Conservation (phyloP, 305 asterid genomes). For the Andrographis paniculata region DNA sequence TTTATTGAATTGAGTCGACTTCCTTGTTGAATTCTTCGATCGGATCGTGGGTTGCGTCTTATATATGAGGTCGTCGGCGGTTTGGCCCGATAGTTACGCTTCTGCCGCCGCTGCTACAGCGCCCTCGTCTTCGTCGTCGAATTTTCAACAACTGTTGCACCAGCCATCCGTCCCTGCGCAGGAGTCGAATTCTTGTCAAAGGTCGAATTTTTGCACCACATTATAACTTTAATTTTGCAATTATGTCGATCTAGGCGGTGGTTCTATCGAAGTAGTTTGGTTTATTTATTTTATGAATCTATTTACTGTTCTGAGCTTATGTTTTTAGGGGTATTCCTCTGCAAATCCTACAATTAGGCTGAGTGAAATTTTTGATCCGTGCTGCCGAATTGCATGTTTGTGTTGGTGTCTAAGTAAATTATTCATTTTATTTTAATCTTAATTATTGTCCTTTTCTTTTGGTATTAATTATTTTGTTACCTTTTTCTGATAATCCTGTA, state of each 20-base stretch:
- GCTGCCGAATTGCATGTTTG: no score
- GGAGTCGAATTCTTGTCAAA: conserved; percentile 20
- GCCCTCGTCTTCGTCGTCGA: conserved; percentile 7
- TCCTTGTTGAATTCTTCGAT: background rate
- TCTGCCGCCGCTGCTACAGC: conserved; percentile 16
- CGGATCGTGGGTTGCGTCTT: background rate
- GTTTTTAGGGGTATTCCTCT: conserved; percentile 13
- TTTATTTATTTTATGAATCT: no score
- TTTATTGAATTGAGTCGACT: conserved; percentile 10
- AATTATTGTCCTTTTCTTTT: no score
- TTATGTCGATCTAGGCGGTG: conserved; percentile 18
- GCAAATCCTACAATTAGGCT: conserved; percentile 9
- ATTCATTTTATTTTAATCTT: no score
- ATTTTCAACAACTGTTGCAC: conserved; percentile 23
- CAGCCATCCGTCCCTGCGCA: conserved; percentile 19
- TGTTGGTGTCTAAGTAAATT: no score
- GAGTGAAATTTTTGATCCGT: no score
- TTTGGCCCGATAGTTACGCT: conserved; percentile 31
- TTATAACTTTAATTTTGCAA: conserved; percentile 22
- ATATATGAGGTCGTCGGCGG: conserved; percentile 38
- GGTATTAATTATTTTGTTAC: no score
- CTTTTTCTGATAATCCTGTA: no score
- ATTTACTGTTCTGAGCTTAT: conserved; percentile 9
- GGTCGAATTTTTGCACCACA: conserved; percentile 21
- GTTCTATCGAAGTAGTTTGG: background rate